phyloP scores from a whole-genome alignment of 441 rosid species.

The Euphorbia celastroides region DNA sequence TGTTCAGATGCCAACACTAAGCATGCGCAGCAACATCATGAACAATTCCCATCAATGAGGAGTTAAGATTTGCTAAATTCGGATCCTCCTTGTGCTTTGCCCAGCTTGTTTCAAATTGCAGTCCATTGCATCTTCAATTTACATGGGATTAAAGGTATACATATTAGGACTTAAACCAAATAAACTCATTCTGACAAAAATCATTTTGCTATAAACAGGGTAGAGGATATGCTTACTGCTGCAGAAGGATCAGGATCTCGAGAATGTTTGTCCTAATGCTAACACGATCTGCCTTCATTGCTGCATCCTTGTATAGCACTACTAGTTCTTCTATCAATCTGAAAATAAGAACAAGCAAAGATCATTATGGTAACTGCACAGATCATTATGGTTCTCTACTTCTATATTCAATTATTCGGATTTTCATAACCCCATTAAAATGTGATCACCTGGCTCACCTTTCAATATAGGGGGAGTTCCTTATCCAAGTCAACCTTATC shows the following conservation, averaged over 20 bases:
- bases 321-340: conserved; percentile 83
- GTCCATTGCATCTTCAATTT: conserved; percentile 48
- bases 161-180: neutral
- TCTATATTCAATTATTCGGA: neutral
- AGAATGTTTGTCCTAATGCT: conserved; percentile 53
- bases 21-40: too few species aligned
- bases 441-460: conserved; percentile 35
- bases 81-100: conserved; percentile 45
- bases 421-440: neutral
- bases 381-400: neutral
- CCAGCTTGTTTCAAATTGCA: conserved; percentile 61
- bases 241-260: conserved; percentile 51
- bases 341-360: conserved; percentile 12
- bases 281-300: conserved; percentile 50
- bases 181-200: neutral
- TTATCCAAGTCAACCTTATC: conserved; percentile 69
- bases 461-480: conserved; percentile 58
- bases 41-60: too few species aligned
- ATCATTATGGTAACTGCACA: neutral
- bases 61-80: too few species aligned
- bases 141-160: neutral
- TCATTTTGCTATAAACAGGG: neutral
- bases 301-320: conserved; percentile 59
- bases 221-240: conserved; percentile 38
- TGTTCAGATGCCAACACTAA: too few species aligned